Base-by-base conservation (phyloP, 257 asterid genomes). In the Nicotiana otophora region DNA sequence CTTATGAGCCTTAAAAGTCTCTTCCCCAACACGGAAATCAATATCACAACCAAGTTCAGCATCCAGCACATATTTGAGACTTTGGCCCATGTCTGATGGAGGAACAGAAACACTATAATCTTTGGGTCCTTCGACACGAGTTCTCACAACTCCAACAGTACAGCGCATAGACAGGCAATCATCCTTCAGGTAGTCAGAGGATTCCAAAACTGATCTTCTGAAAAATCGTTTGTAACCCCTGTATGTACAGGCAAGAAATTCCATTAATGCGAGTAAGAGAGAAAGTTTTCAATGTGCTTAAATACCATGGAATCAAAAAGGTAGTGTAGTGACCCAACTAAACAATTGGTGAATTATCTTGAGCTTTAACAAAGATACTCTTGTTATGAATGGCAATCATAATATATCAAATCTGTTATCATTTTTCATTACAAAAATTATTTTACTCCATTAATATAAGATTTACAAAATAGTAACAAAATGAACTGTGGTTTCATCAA, bases 181-280 rank as follows among this genome's bases (percentile, higher is more conserved):
- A 85, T 92, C 94, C 91, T 95, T 95, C 77, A 95, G 91, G 87
- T 90, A 95, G 83, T 93, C 97, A 78, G 99, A 95, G 30, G 93
- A 83, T 90, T 95, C 99, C 78, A 95, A 86, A 67, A 89, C 85
- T 36, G 92, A 34, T 86, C 99, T 91, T 79, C 92, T 90, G 83
- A 90, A 95, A 90, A 95, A 95, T 19, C 97, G 93, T 80, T 95
- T 95, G 83, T 95, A 95, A 78, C 99, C 99, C 99, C 99, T 95
- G 91, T 63, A 84, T 81, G 75, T 75, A 48, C 84, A 91, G 81
- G 87, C 60, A 83, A 82, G 14, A 61, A 51, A 72, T 31, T 57
- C 58, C 72, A 46, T 75, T 70, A 33, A 81, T 64, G 11, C 20
- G 36, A 81, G 31, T 19, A n/a, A 26, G 42, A 42, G 48, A 74